These are phyloP conservation scores for Stemphylium vesicarium DNA, from an alignment of 2,329 filamentous ascomycete genomes.

Conservation along the genomic window DNA sequence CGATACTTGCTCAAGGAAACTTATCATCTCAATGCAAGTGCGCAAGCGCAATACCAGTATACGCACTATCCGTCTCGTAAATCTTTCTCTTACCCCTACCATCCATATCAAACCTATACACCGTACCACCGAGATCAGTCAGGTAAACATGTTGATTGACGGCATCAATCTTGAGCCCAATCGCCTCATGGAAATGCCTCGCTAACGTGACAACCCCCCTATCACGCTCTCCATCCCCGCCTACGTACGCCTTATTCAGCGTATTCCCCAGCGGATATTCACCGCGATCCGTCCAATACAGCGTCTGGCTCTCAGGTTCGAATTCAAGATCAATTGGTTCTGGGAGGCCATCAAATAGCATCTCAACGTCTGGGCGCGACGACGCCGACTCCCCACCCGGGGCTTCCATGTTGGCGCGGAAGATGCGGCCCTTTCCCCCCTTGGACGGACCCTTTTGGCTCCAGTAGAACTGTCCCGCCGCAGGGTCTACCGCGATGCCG, in stretches of 20 bases:
- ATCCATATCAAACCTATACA: slow-evolving; percentile 22
- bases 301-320: slow-evolving; percentile 51
- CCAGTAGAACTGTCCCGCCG: slow-evolving; percentile 62
- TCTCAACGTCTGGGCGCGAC: slow-evolving; percentile 22
- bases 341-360: slow-evolving; percentile 37
- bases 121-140: slow-evolving; percentile 28
- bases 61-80: slow-evolving; percentile 19
- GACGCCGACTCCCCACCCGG: slow-evolving; percentile 25
- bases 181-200: slow-evolving; percentile 30
- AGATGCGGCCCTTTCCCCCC: slow-evolving; percentile 59
- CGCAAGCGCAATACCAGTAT: slow-evolving; percentile 24
- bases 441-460: slow-evolving; percentile 65
- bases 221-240: not conserved
- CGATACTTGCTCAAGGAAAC: too few species aligned
- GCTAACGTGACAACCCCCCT: slow-evolving; percentile 17
- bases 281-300: slow-evolving; percentile 69
- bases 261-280: slow-evolving; percentile 63
- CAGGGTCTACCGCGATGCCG: slow-evolving; percentile 58
- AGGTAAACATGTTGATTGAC: slow-evolving; percentile 14
- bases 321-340: slow-evolving; percentile 63
- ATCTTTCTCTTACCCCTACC: slow-evolving; percentile 21
- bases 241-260: slow-evolving; percentile 52
- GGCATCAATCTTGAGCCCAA: slow-evolving; percentile 25
- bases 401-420: slow-evolving; percentile 57
- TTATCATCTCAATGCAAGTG: not conserved